Conservation (phyloP, 2,329 filamentous ascomycete species). For the Cercospora nicotianae region DNA sequence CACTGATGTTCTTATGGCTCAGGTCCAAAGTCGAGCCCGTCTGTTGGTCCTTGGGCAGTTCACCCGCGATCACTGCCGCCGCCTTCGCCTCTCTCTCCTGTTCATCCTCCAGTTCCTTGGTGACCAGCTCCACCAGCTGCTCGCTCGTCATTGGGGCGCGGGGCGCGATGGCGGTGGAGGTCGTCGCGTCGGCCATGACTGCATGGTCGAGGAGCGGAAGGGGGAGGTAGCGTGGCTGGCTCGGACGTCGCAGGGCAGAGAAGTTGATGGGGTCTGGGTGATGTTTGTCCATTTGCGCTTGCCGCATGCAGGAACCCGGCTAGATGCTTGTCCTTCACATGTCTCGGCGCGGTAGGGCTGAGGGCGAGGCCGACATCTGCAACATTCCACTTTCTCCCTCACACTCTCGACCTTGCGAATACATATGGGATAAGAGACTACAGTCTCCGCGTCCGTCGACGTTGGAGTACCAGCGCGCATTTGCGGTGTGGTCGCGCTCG, state of each 20-base stretch:
- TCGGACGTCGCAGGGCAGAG: slow-evolving; percentile 7
- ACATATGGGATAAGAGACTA: neutral
- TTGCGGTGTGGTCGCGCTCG: neutral
- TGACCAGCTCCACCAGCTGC: slow-evolving; percentile 35
- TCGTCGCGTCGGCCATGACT: slow-evolving; percentile 32
- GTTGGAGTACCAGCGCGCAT: neutral
- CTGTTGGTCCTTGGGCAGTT: slow-evolving; percentile 33
- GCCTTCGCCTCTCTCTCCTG: slow-evolving; percentile 37
- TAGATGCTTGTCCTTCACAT: slow-evolving; percentile 1
- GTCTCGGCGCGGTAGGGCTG: neutral
- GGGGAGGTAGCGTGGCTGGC: slow-evolving; percentile 13
- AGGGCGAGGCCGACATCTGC: neutral
- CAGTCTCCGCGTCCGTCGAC: neutral
- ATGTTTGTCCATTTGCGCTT: slow-evolving; percentile 7
- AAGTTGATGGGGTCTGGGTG: slow-evolving; percentile 6
- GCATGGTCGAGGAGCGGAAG: slow-evolving; percentile 12
- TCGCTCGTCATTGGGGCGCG: slow-evolving; percentile 31
- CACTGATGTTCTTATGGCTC: slow-evolving; percentile 71
- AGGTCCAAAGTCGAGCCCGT: slow-evolving; percentile 76
- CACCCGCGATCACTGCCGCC: slow-evolving; percentile 27
- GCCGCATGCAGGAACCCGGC: slow-evolving; percentile 11
- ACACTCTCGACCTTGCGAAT: neutral
- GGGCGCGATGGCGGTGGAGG: slow-evolving; percentile 18
- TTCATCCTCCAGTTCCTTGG: slow-evolving; percentile 38
- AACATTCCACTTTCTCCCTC: neutral